phyloP scores from a whole-genome alignment of 164 flowering plant genomes.

The Berberis vulgaris region DNA sequence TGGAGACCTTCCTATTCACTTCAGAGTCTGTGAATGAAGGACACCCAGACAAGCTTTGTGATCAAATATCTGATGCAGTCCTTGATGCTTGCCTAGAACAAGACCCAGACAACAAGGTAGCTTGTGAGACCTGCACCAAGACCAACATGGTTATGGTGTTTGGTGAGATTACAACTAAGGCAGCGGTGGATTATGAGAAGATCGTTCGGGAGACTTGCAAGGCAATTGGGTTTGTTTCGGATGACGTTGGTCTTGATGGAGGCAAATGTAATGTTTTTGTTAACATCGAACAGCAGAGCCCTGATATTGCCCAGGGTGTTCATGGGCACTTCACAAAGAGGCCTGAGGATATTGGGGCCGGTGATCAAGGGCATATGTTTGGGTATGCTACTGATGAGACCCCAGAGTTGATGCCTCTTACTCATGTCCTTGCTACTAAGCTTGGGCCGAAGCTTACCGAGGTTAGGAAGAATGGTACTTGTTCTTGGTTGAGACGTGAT shows the following conservation, averaged over 20 bases:
- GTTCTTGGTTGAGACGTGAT: constrained; percentile 69
- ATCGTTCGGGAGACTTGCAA: constrained; percentile 83
- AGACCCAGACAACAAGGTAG: constrained; percentile 81
- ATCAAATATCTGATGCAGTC: constrained; percentile 81
- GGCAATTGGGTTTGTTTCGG: constrained; percentile 61
- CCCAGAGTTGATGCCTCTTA: constrained; percentile 70
- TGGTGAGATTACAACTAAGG: constrained; percentile 82
- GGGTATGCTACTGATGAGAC: constrained; percentile 89
- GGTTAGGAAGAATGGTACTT: constrained; percentile 68
- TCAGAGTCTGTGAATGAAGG: constrained; percentile 88
- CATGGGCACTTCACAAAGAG: constrained; percentile 86
- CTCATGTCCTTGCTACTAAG: constrained; percentile 75
- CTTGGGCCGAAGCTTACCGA: constrained; percentile 70
- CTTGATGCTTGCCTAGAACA: constrained; percentile 81
- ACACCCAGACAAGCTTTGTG: constrained; percentile 84
- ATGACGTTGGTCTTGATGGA: constrained; percentile 79
- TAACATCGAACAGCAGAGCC: constrained; percentile 81
- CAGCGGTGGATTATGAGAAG: constrained; percentile 65
- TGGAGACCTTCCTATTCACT: constrained; percentile 79
- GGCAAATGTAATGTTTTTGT: constrained; percentile 80
- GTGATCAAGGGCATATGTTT: constrained; percentile 87
- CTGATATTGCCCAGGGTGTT: constrained; percentile 84
- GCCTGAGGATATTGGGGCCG: constrained; percentile 84
- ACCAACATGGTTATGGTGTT: constrained; percentile 91
- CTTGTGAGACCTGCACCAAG: constrained; percentile 84